These are phyloP conservation scores for Phytophthora melonis DNA, from an alignment of 352 stramenopile genomes.

Conservation along the genomic window DNA sequence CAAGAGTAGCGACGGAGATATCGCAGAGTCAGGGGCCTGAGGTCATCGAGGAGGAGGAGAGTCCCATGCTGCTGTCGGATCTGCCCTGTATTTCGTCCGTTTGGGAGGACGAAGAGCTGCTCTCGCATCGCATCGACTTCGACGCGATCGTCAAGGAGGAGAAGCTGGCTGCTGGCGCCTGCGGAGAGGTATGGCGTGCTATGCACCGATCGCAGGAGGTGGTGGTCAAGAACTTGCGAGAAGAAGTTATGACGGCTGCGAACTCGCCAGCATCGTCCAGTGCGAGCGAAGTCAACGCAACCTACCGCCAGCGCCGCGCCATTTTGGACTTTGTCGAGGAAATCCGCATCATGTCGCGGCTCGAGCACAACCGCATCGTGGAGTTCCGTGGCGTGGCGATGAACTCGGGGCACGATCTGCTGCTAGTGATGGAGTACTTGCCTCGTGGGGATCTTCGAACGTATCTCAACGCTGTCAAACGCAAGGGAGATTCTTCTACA, in stretches of 20 bases:
- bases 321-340: conserved; percentile 61
- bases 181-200: conserved; percentile 57
- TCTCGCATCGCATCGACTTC: conserved; percentile 61
- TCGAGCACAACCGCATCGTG: conserved; percentile 64
- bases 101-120: conserved; percentile 72
- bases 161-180: conserved; percentile 46
- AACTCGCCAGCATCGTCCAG: conserved; percentile 10
- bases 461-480: conserved; percentile 44
- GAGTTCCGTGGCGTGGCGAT: conserved; percentile 60
- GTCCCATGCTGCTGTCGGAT: conserved; percentile 1
- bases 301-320: conserved; percentile 23
- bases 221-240: conserved; percentile 52
- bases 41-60: conserved; percentile 1
- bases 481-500: conserved; percentile 22
- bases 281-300: conserved; percentile 11
- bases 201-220: conserved; percentile 51
- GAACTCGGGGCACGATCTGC: conserved; percentile 50
- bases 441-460: conserved; percentile 57
- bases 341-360: conserved; percentile 53
- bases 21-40: conserved; percentile 19
- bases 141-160: conserved; percentile 40
- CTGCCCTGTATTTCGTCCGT: conserved; percentile 35
- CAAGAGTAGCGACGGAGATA: conserved; percentile 7
- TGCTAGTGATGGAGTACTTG: conserved; percentile 67
- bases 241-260: conserved; percentile 20